Conservation (phyloP, 805 yeast genomes). For the Cyberlindnera galapagoensis region DNA sequence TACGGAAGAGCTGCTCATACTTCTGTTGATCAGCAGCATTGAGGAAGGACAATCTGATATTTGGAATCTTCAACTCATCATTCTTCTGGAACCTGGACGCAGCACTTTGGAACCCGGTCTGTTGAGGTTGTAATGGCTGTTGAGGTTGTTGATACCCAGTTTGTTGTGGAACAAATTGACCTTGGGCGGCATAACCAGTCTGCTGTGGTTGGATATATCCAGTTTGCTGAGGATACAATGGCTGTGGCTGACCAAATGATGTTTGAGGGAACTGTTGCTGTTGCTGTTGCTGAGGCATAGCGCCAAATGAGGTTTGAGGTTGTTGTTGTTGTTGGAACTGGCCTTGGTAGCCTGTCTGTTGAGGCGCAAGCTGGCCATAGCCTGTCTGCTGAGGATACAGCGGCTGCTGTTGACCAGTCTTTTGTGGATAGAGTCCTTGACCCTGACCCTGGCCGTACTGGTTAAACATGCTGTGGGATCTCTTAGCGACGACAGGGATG, state of each 20-base stretch:
- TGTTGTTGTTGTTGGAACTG: constrained; percentile 2
- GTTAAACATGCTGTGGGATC: too few relatives aligned
- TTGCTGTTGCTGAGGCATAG: constrained; percentile 15
- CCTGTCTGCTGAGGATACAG: constrained; percentile 17
- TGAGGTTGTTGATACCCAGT: constrained; percentile 30
- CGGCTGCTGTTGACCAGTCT: constrained; percentile 11
- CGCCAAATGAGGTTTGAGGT: too few relatives aligned
- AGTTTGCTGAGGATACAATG: constrained; percentile 20
- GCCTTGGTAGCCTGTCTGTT: constrained; percentile 3
- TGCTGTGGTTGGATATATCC: constrained; percentile 25
- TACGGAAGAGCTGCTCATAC: constrained; percentile 77
- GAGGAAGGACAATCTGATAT: constrained; percentile 75
- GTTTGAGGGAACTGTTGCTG: constrained; percentile 13
- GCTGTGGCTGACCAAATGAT: constrained; percentile 17
- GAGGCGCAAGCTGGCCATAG: constrained; percentile 9
- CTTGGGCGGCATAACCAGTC: constrained; percentile 19
- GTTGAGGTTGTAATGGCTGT: constrained; percentile 30
- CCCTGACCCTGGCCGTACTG: too few relatives aligned
- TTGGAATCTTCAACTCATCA: constrained; percentile 58
- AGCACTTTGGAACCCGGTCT: constrained; percentile 33
- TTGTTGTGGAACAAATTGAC: constrained; percentile 11
- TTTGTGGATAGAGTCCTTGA: constrained; percentile 1
- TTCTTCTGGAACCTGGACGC: constrained; percentile 35
- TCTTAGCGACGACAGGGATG: too few relatives aligned
- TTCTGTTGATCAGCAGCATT: constrained; percentile 80